Evolutionary conservation across 129 eudicot genomes (phyloP), one percentile per base, ranked within the genome.

Genomic region (Sambucus nigra): DNA sequence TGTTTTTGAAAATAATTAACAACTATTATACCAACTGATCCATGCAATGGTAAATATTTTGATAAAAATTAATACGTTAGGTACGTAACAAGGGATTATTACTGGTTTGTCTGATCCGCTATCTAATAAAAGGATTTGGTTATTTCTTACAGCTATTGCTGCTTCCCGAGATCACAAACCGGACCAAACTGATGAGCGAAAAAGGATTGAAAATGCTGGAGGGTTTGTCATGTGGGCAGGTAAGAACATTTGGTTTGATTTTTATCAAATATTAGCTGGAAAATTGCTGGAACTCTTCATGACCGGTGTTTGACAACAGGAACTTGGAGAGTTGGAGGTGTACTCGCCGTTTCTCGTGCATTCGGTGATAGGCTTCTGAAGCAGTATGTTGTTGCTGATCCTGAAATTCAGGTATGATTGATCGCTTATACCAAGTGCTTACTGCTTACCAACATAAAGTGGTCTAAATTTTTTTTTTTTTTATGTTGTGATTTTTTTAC

Each of bases 151-250:
- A 81, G 97, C 97, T 23, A 47, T 81, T 68, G 88, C 97, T 50
- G 95, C 73, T 67, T 84, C 97, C 51, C 75, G 97, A 61, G 95
- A 89, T 56, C 97, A 89, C 71, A 89, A 89, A 51, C 97, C 97
- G 7, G 97, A 89, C 57, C 95, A 76, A 68, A 75, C 79, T 39
- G 97, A 89, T 61, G 95, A 89, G 73, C 75, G 97, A 4, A 77
- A 69, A 51, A 67, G 97, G 45, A 89, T 89, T 67, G 93, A 81
- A 68, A 78, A 89, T 49, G 97, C 95, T 17, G 97, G 97, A 57
- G 97, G 97, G 4, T 89, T 89, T 67, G 97, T 89, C 21, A 89
- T 89, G 95, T 89, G 97, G 97, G 97, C 97, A 1, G 88, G 88
- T 81, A 58, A 40, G 49, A 8, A 18, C 40, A 11, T 61, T 31